Evolutionary conservation across 1,284 basidiomycete genomes (phyloP), one percentile per base, ranked within the genome.

Genomic region (Ganoderma multipileum): DNA sequence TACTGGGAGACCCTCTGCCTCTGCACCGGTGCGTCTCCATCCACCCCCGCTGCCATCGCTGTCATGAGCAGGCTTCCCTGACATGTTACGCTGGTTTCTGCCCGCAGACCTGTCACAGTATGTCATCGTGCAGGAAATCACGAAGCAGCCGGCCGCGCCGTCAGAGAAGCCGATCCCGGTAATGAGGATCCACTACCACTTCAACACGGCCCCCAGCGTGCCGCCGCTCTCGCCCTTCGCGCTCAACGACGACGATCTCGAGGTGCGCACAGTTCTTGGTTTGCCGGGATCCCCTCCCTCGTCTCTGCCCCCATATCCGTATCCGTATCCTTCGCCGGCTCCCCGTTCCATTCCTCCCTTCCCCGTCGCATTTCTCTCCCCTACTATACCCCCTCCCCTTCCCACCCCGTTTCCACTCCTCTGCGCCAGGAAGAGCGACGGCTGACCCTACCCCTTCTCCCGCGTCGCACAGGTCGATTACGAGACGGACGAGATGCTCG

Each of bases 1-100:
- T 91, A 85, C 74, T 92, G 90, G 91, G 77, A 82, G 18, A 84
- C 80, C 30, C 81, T 92, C 62, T 84, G 84, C 62, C 78, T 82
- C 68, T 83, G 84, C 66, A 72, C 82, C 73, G 87, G 90, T 90
- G 71, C 66, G 84, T 80, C 26, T 11, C 44, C 44, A 23, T 47
- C 20, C 44, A 8, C 44, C 42, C 5, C 6, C 26, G 12, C 44
- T 18, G 44, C 7, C 41, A 39, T 38, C n/a, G 42, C 36, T 28
- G 23, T 50, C 23, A 50, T 9, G 60, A 42, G 38, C 11, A 4
- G 61, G 41, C 12, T 66, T 23, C 8, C 41, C 63, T 54, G 65
- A 64, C 33, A 16, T 11, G 47, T 50, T 50, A 12, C 11, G 12
- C 47, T n/a, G 20, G 26, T 50, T 42, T 64, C 38, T 33, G 33